Evolutionary conservation across 768 basidiomycete species (phyloP).

Genomic region (Podaxis mareebaensis): DNA sequence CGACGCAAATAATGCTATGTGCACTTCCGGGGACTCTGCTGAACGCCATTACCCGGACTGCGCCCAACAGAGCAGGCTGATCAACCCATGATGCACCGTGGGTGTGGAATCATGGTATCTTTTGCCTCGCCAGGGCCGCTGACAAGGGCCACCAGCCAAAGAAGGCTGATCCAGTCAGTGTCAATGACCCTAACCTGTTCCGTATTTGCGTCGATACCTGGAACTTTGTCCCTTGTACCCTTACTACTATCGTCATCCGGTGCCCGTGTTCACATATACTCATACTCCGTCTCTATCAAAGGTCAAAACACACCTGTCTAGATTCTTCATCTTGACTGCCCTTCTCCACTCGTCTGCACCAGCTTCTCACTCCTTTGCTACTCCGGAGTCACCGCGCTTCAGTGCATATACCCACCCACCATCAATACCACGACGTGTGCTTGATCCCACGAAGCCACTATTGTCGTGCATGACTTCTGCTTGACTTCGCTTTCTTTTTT

Average conservation of each 20-base stretch:
- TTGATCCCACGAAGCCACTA: background rate
- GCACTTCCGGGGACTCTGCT: background rate
- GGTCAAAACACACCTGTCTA: background rate
- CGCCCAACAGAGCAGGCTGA: background rate
- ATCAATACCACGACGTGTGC: background rate
- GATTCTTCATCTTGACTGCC: background rate
- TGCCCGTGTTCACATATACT: background rate
- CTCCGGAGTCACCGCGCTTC: background rate
- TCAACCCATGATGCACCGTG: slow-evolving; percentile 12
- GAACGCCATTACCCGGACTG: background rate
- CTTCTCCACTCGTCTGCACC: background rate
- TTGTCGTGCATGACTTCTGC: background rate
- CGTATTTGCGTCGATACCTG: background rate
- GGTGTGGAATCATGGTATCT: background rate
- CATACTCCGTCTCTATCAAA: background rate
- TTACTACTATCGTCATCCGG: slow-evolving; percentile 10
- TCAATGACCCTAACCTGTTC: background rate
- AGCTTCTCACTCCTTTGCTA: background rate
- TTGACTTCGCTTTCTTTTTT: background rate
- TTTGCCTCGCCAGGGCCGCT: slow-evolving; percentile 3
- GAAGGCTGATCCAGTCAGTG: background rate
- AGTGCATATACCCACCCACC: background rate
- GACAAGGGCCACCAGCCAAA: slow-evolving; percentile 5
- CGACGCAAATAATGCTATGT: background rate
- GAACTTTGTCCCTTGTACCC: slow-evolving; percentile 2